Evolutionary conservation across 176 grass and related monocot genomes (phyloP), one percentile per base, ranked within the genome.

Genomic region (Canna indica): DNA sequence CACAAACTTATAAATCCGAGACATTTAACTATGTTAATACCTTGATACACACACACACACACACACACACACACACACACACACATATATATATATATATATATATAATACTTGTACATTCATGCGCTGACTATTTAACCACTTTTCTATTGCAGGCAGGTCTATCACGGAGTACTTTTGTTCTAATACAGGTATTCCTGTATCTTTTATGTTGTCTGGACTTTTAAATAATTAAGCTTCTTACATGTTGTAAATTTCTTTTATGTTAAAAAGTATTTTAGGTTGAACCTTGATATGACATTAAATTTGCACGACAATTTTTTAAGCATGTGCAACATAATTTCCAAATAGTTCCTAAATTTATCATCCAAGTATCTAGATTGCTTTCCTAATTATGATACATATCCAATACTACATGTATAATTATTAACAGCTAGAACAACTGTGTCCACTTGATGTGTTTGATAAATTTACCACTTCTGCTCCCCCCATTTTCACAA

Each of bases 111-210:
- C n/a, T n/a, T n/a, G n/a, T n/a, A n/a, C n/a, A n/a, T n/a, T 64
- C 2, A 38, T 47, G 76, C n/a, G n/a, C 58, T 82, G 61, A 84
- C 70, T 59, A 20, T 71, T 47, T 72, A 46, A 29, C 50, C 10
- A 64, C n/a, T 81, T 78, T 59, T 79, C 25, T 91, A 44, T 73
- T 78, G 66, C 79, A 97, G 93, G 88, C 88, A 58, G 93, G 93
- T 72, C 93, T 97, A 75, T 97, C 93, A 5, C 88, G 88, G 62
- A 90, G 93, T 69, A 87, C 86, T 44, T 97, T 97, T 87, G 88
- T 97, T 77, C 88, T 97, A 52, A 97, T 97, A 76, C 93, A 97
- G 86, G 86, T 97, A 76, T 60, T 73, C 22, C 28, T 66, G 64
- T 65, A 34, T 22, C 27, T 18, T 65, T 69, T n/a, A 27, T 76